Conservation (phyloP, 2,329 filamentous ascomycete genomes). For the Lachnellula cervina region DNA sequence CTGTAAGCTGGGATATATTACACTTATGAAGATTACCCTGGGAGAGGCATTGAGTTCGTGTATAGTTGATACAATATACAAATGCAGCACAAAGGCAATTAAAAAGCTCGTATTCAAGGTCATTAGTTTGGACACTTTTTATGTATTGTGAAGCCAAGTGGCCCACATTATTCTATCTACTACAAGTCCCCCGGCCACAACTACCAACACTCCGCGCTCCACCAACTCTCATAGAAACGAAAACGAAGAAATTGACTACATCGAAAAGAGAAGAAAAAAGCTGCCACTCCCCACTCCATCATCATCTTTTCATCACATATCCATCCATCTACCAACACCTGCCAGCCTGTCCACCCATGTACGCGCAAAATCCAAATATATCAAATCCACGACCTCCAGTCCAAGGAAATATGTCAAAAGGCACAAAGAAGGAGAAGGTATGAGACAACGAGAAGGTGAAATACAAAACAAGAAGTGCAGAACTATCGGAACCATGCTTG, state of each 20-base stretch:
- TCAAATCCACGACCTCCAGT: background rate
- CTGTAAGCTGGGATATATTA: too few species aligned
- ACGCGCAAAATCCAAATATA: slow-evolving; percentile 3
- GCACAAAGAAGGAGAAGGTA: slow-evolving; percentile 4
- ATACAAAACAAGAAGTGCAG: slow-evolving; percentile 11
- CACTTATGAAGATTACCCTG: too few species aligned
- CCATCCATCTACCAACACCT: slow-evolving; percentile 11
- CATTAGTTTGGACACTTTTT: background rate
- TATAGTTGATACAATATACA: too few species aligned
- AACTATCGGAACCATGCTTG: background rate
- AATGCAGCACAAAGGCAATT: too few species aligned
- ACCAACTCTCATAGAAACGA: background rate
- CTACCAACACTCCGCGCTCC: background rate
- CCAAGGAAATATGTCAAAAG: background rate
- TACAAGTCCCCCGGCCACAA: background rate
- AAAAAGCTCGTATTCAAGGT: background rate
- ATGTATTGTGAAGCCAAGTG: background rate
- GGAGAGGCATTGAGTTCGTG: too few species aligned
- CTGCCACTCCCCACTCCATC: slow-evolving; percentile 1
- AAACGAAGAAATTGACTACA: slow-evolving; percentile 4
- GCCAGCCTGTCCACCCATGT: background rate
- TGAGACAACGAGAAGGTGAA: slow-evolving; percentile 12
- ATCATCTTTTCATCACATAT: slow-evolving; percentile 8
- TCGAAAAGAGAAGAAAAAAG: slow-evolving; percentile 2
- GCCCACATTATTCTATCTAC: background rate